Percentiles rank a stretch among this genome's conserved stretches.
Evolutionary conservation across 2,329 filamentous ascomycete species (phyloP).

Genomic region (Fusarium sp.): DNA sequence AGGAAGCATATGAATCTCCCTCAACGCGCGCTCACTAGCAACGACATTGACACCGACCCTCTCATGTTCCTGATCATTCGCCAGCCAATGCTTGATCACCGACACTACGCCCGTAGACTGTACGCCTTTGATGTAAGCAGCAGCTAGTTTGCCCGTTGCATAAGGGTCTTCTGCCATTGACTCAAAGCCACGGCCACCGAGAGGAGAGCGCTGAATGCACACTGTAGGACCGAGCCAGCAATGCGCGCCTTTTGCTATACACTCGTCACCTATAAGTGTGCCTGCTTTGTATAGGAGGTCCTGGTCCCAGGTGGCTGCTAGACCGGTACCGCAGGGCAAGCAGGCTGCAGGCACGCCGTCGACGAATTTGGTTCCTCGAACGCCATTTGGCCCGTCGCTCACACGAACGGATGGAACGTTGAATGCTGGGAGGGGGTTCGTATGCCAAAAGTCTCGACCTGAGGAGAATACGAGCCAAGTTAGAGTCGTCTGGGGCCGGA

Average conservation of each 20-base stretch:
- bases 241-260: neutral
- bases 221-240: neutral
- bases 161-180: neutral
- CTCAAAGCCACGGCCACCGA: neutral
- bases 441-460: neutral
- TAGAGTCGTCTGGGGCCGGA: fast-evolving
- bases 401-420: neutral
- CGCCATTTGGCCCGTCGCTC: neutral
- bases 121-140: neutral
- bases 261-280: neutral
- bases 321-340: neutral
- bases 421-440: neutral
- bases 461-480: neutral
- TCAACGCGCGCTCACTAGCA: neutral
- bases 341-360: neutral
- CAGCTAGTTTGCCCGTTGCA: neutral
- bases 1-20: neutral
- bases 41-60: neutral
- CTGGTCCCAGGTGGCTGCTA: neutral
- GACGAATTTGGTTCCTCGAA: neutral
- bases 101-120: neutral
- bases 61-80: neutral
- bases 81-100: neutral
- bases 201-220: neutral
- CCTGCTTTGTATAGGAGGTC: neutral